Base-by-base conservation (phyloP, 805 yeast species). In the Wickerhamomyces rabaulensis region DNA sequence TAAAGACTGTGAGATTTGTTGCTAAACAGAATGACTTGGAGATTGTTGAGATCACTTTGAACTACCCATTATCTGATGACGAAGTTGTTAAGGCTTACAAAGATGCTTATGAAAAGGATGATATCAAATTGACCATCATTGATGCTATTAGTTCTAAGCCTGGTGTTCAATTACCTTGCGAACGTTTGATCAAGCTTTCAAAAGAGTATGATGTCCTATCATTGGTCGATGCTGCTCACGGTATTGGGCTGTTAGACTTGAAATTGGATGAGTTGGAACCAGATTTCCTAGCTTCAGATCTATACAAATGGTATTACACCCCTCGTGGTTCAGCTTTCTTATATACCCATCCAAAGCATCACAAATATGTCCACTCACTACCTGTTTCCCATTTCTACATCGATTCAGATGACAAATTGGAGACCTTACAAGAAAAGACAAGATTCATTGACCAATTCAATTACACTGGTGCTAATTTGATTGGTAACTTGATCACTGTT, bases 221-320 rank as follows among this genome's bases (percentile, higher is more conserved):
- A 4, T 62, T 82, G 39, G 73, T 85, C 22, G 92, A 85, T 60
- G 92, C 85, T 13, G 92, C 91, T 6, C 92, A 85, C 57, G 75
- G 79, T 1, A 69, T 79, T 31, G 92, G 92, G 0, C 63, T 72
- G 45, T 54, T 77, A 26, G 73, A 74, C 9, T 45, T 76, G n/a
- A 65, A 71, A 40, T 52, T 80, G 31, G 62, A 60, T 12, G 56
- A 56, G 12, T 52, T 75, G 21, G 52, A 69, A 41, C 87, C 89
- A 0, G 89, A 83, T 55, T 84, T 81, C 58, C 76, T 70, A 57
- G 69, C 74, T 21, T 64, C 83, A 19, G 85, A 84, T 55, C 65
- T 84, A 17, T 91, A 85, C 68, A 85, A 85, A 57, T 85, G 91
- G 91, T 65, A 71, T 36, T 78, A 57, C 51, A 71, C 73, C 20